Conservation (phyloP, 768 basidiomycete genomes). For the Agaricus bisporus region DNA sequence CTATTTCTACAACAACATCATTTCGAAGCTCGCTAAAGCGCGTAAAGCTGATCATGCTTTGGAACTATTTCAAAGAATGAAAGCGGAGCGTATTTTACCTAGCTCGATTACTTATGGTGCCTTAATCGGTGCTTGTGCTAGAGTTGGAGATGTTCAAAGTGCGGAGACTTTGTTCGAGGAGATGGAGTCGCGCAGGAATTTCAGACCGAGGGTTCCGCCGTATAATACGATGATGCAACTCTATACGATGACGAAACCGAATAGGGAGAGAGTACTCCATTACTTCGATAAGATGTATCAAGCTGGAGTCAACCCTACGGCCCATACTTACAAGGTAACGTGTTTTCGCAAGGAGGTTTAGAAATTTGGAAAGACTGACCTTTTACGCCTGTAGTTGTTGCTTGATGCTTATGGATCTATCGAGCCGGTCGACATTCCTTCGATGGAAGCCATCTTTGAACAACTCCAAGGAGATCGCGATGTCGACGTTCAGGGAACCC, state of each 20-base stretch:
- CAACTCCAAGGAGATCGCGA: conserved; percentile 41
- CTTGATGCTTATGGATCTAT: conserved; percentile 85
- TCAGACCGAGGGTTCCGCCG: conserved; percentile 87
- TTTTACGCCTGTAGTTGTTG: conserved; percentile 49
- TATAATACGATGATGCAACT: conserved; percentile 99
- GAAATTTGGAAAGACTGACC: conserved; percentile 6
- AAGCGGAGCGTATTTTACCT: conserved; percentile 50
- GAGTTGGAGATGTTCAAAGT: conserved; percentile 80
- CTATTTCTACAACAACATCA: conserved; percentile 95
- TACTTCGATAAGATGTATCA: conserved; percentile 65
- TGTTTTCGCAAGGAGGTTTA: conserved; percentile 11
- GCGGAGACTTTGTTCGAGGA: conserved; percentile 83
- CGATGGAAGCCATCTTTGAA: conserved; percentile 69
- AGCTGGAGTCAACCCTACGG: conserved; percentile 65
- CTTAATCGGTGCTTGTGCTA: conserved; percentile 87
- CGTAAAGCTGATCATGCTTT: conserved; percentile 89
- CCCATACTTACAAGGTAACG: conserved; percentile 88
- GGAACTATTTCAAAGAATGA: conserved; percentile 86
- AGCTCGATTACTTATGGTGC: conserved; percentile 93
- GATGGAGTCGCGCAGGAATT: conserved; percentile 69
- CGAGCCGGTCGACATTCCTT: conserved; percentile 68
- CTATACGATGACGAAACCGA: conserved; percentile 86
- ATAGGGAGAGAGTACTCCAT: conserved; percentile 66
- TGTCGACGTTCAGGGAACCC: conserved; percentile 38
- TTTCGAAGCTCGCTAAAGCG: conserved; percentile 92